Base-by-base conservation (phyloP, 169 alveolate species). In the Sarcocystis neurona region DNA sequence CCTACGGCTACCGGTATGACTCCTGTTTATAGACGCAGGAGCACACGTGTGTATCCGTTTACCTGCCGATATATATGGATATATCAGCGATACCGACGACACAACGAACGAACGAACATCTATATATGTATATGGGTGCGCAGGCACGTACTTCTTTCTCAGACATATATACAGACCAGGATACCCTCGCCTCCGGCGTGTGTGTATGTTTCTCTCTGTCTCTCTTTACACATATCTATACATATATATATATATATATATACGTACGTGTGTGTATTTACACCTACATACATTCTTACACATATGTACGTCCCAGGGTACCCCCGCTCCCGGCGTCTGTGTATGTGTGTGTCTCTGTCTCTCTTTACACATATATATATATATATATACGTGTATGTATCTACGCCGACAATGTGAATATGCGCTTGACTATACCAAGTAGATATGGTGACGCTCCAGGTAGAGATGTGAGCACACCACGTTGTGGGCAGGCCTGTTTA, bases 171-270 rank as follows among this genome's bases (percentile, higher is more conserved):
- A 48, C 60, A 48, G 27, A 10, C 60, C 60, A 10, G 8, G n/a
- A 18, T 8, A 10, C 18, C 18, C 60, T 50, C 18, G n/a, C 60
- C 18, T 18, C 18, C 60, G 8, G 8, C 60, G 8, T 50, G n/a
- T 63, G 10, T 32, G 10, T 63, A 5, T 23, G 5, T 27, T 63
- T 63, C 75, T 63, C 37, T 63, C 32, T 63, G 39, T 32, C 27
- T 27, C 75, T 30, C 27, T 63, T 63, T 27, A 8, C 37, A 12
- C 23, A 90, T 97, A n/a, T 96, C 96, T 72, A 94, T 98, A n/a
- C 98, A 98, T 84, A 97, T 98, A 89, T 97, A 98, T 90, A 94
- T 98, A 56, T 93, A 94, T 86, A 94, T 94, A 66, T 98, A 97
- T 56, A 96, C 97, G 86, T 97, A 97, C 72, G 93, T 90, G 84